A percentile compares a stretch with the other conserved stretches of the same genome.
Evolutionary conservation across 805 yeast genomes (phyloP).

Genomic region (Monosporozyma aerobia): DNA sequence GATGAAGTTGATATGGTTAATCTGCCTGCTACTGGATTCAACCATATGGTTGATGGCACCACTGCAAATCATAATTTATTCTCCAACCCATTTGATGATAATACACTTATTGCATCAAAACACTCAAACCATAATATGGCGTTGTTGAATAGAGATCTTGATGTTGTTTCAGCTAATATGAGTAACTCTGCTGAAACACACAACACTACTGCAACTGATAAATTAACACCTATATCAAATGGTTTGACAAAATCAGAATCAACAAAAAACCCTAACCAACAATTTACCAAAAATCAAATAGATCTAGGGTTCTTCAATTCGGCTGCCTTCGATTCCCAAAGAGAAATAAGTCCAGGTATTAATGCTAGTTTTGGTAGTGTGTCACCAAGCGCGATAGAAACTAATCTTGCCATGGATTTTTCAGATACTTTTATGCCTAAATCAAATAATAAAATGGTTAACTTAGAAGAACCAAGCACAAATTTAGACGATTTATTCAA

Average conservation of each 20-base stretch:
- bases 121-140: not conserved
- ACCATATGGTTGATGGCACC: not conserved
- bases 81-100: not conserved
- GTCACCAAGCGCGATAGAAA: not conserved
- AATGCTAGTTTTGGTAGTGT: not conserved
- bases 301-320: not conserved
- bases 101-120: not conserved
- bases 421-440: not conserved
- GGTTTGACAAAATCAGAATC: not conserved
- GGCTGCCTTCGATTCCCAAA: not conserved
- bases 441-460: not conserved
- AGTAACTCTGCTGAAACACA: not conserved
- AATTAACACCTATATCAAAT: not conserved
- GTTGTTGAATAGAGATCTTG: not conserved
- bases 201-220: not conserved
- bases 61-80: not conserved
- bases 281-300: not conserved
- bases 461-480: not conserved
- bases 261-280: not conserved
- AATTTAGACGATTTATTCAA: conserved; percentile 6
- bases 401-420: not conserved
- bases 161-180: not conserved
- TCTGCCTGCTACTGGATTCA: not conserved
- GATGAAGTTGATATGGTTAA: not conserved
- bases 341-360: not conserved